Conservation (phyloP, 1,284 basidiomycete genomes). For the Meira nashicola region DNA sequence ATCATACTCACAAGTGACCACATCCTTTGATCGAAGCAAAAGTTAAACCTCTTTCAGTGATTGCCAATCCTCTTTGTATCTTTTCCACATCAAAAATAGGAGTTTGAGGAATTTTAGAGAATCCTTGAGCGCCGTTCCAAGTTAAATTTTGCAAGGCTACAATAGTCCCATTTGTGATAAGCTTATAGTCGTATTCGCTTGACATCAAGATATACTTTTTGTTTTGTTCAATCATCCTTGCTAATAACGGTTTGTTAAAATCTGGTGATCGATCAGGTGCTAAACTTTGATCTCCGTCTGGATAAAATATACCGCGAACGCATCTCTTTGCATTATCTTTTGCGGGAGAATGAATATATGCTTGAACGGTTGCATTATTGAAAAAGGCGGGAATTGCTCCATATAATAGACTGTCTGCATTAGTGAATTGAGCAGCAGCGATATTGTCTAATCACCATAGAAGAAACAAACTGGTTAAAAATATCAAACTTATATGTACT, state of each 20-base stretch:
- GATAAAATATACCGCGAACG: neutral
- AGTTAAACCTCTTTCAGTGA: too few relatives aligned
- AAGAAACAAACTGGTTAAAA: too few relatives aligned
- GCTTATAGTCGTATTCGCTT: neutral
- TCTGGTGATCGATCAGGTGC: neutral
- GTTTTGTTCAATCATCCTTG: neutral
- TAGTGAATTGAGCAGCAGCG: too few relatives aligned
- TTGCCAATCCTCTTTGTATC: too few relatives aligned
- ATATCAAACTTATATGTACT: too few relatives aligned
- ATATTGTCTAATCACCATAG: too few relatives aligned
- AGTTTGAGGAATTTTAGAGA: neutral
- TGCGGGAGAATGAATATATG: neutral
- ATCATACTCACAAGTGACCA: too few relatives aligned
- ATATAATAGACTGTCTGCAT: too few relatives aligned
- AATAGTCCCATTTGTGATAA: neutral
- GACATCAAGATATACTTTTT: too few relatives aligned
- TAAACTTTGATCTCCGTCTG: neutral
- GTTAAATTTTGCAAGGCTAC: constrained; percentile 46
- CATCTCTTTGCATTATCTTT: neutral
- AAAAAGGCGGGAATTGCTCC: neutral
- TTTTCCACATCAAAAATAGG: too few relatives aligned
- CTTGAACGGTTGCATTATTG: neutral
- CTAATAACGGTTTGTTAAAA: neutral
- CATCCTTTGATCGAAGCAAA: too few relatives aligned
- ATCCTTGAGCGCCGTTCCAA: constrained; percentile 33